These are phyloP conservation scores for Leucocoprinus sp. DNA, from an alignment of 768 basidiomycete genomes.

Conservation along the genomic window DNA sequence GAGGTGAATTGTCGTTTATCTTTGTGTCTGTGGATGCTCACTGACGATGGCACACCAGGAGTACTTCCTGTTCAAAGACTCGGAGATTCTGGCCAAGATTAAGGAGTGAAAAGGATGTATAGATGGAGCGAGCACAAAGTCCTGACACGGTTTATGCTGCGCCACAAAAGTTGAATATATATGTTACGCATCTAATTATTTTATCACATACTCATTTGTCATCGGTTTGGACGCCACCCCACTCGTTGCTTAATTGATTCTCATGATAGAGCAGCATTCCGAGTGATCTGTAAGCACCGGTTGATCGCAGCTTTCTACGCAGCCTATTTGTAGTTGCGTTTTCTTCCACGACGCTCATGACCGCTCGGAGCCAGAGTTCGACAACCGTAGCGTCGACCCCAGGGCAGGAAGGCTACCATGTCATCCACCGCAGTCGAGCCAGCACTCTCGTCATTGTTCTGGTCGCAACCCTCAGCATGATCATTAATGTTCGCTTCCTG, in stretches of 20 bases:
- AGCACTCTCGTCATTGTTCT: constrained; percentile 18
- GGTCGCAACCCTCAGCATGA: constrained; percentile 33
- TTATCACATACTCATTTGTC: constrained; percentile 3
- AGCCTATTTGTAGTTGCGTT: no score
- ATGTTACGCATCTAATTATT: constrained; percentile 1
- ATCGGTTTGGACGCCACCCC: no score
- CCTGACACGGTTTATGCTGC: neutral
- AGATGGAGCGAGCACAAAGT: neutral
- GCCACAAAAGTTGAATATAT: constrained; percentile 13
- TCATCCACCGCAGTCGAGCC: neutral
- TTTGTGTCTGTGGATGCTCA: neutral
- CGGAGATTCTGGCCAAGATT: constrained; percentile 94
- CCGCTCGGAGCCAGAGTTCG: no score
- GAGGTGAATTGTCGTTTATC: constrained; percentile 51
- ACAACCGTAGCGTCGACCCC: neutral
- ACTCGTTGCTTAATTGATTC: no score
- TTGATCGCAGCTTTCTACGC: no score
- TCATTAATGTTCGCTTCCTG: constrained; percentile 23
- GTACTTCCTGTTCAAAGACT: constrained; percentile 90
- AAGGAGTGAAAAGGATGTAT: constrained; percentile 52
- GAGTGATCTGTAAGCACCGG: no score
- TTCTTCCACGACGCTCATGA: no score
- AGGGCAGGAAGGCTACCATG: neutral
- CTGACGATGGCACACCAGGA: constrained; percentile 47
- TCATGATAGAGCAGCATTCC: no score